phyloP scores from a whole-genome alignment of 2,329 filamentous ascomycete species.

The Coniochaeta sp. region DNA sequence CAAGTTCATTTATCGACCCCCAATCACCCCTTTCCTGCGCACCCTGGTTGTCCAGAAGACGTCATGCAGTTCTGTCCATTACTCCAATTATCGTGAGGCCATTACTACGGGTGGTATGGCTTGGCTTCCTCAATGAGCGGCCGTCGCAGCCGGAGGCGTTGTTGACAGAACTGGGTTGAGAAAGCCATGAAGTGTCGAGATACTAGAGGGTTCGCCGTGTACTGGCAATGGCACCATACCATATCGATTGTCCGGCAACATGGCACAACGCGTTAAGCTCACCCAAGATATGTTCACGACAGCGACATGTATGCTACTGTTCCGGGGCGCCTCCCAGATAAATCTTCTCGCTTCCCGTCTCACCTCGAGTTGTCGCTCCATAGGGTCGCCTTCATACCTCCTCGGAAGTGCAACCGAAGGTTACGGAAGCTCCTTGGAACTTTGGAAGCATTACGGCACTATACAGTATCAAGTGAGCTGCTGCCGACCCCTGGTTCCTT shows the following conservation, averaged over 20 bases:
- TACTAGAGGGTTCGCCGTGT: no score
- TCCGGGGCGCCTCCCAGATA: not conserved
- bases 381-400: not conserved
- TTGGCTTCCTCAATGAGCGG: not conserved
- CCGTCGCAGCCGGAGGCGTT: not conserved
- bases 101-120: not conserved
- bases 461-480: not conserved
- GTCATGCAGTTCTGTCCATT: not conserved
- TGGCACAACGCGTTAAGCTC: not conserved
- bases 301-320: not conserved
- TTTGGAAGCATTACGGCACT: not conserved
- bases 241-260: not conserved
- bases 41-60: not conserved
- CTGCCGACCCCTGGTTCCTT: not conserved
- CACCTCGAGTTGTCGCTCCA: not conserved
- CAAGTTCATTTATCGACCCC: not conserved
- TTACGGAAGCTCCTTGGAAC: not conserved
- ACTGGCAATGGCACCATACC: no score
- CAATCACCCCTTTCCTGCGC: slow-evolving; percentile 1
- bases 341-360: not conserved
- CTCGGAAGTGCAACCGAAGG: not conserved
- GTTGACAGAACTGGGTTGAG: not conserved
- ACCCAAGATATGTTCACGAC: not conserved
- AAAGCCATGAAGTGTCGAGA: not conserved
- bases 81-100: not conserved